These are phyloP conservation scores for Nannochloris sp. DNA, from an alignment of 139 green algal genomes.

Conservation along the genomic window DNA sequence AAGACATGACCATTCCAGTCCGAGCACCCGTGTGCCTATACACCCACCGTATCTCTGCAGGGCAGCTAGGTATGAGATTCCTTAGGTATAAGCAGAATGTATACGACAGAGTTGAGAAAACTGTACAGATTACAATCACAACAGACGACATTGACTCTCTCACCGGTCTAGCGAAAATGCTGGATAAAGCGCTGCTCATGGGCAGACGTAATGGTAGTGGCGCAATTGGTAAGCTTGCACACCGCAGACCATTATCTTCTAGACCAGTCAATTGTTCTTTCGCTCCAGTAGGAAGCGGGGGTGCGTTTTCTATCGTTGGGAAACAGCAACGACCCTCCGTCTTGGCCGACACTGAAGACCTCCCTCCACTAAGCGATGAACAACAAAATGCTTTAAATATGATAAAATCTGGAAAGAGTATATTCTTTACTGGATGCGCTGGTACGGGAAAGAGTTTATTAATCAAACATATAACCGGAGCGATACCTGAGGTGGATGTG, in stretches of 20 bases:
- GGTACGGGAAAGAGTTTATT: conserved; percentile 64
- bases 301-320: neutral
- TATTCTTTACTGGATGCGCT: conserved; percentile 57
- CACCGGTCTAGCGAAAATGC: neutral
- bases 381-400: conserved; percentile 33
- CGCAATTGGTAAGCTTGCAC: neutral
- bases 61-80: conserved; percentile 31
- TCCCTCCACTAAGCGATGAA: conserved; percentile 26
- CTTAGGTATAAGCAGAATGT: conserved; percentile 17
- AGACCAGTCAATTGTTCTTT: neutral
- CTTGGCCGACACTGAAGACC: conserved; percentile 4
- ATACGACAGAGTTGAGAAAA: conserved; percentile 17
- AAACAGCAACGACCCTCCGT: neutral
- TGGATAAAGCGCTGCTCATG: conserved; percentile 1
- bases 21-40: conserved; percentile 23
- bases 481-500: conserved; percentile 35
- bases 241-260: neutral
- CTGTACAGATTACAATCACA: conserved; percentile 9
- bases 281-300: neutral
- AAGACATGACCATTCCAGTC: conserved; percentile 16
- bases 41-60: conserved; percentile 7
- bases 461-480: conserved; percentile 38
- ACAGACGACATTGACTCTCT: conserved; percentile 7
- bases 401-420: conserved; percentile 17
- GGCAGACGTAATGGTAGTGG: no score